These are phyloP conservation scores for Parastagonospora nodorum DNA, from an alignment of 2,329 filamentous ascomycete genomes.

Conservation along the genomic window DNA sequence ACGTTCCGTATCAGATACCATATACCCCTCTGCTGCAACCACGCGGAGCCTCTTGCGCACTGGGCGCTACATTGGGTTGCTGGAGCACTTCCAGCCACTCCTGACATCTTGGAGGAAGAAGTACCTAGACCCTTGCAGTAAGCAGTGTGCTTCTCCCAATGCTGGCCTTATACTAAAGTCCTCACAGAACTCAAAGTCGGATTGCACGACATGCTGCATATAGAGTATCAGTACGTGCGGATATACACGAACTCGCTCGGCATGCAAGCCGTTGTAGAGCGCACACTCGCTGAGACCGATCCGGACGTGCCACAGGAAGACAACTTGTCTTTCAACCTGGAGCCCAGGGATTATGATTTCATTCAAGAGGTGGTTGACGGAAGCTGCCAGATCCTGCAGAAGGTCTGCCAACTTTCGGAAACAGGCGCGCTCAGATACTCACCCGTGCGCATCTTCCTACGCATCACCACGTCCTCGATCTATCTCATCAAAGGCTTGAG, in stretches of 20 bases:
- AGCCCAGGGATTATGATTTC: conserved; percentile 59
- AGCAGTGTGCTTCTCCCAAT: conserved; percentile 2
- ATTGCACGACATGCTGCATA: conserved; percentile 56
- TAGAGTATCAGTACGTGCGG: conserved; percentile 56
- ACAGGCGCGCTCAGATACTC: conserved; percentile 55
- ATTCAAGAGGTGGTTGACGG: conserved; percentile 62
- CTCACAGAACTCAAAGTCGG: conserved; percentile 40
- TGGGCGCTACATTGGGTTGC: conserved; percentile 57
- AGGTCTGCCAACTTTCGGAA: conserved; percentile 55
- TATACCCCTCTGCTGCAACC: conserved; percentile 53
- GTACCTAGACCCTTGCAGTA: conserved; percentile 46
- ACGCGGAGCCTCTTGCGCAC: conserved; percentile 51
- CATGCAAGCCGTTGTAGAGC: conserved; percentile 62
- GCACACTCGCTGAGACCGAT: conserved; percentile 51
- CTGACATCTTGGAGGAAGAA: conserved; percentile 49
- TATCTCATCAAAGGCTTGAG: conserved; percentile 60
- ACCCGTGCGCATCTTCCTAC: conserved; percentile 59
- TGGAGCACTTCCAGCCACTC: conserved; percentile 53
- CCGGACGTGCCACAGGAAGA: conserved; percentile 44
- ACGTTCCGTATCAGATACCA: conserved; percentile 59
- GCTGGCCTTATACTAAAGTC: conserved; percentile 1
- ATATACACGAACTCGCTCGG: conserved; percentile 56
- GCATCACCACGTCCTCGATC: conserved; percentile 61
- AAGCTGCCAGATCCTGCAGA: conserved; percentile 58
- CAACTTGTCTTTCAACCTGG: conserved; percentile 51